Conservation (phyloP, 116 monocot species). For the Posidonia oceanica region DNA sequence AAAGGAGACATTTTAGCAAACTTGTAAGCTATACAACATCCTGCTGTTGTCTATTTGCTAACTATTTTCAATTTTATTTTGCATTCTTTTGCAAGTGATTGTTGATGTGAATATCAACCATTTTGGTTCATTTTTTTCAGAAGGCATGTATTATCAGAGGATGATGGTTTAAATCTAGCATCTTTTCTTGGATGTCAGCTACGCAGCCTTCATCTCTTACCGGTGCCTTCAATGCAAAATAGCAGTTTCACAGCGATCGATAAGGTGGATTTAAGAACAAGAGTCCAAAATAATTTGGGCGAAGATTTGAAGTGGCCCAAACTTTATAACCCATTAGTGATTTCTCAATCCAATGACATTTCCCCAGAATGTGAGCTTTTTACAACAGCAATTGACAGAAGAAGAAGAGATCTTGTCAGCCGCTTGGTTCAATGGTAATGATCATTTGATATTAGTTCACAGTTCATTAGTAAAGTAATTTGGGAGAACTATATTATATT, state of each 20-base stretch:
- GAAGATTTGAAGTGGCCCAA: conserved; percentile 5
- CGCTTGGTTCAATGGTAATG: conserved; percentile 64
- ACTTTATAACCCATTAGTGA: conserved; percentile 2
- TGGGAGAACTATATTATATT: not conserved
- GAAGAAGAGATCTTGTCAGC: conserved; percentile 32
- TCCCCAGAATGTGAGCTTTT: conserved; percentile 44
- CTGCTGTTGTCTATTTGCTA: not conserved
- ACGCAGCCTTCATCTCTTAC: conserved; percentile 68
- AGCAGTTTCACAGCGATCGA: conserved; percentile 4
- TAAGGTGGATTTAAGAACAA: conserved; percentile 12
- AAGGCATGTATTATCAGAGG: conserved; percentile 44
- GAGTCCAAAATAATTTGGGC: conserved; percentile 9
- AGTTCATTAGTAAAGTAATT: not conserved
- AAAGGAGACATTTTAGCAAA: conserved; percentile 84
- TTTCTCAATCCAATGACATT: conserved; percentile 12
- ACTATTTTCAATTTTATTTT: not conserved
- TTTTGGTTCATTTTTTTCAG: conserved; percentile 32
- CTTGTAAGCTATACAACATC: conserved; percentile 46
- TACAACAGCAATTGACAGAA: conserved; percentile 32
- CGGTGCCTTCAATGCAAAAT: conserved; percentile 37
- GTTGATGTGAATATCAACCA: not conserved
- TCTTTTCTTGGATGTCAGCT: conserved; percentile 83
- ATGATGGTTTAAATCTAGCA: conserved; percentile 59
- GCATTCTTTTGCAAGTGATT: not conserved
- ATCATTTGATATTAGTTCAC: not conserved